Evolutionary conservation across 2,329 filamentous ascomycete genomes (phyloP), one percentile per base, ranked within the genome.

Genomic region (Onygena corvina): DNA sequence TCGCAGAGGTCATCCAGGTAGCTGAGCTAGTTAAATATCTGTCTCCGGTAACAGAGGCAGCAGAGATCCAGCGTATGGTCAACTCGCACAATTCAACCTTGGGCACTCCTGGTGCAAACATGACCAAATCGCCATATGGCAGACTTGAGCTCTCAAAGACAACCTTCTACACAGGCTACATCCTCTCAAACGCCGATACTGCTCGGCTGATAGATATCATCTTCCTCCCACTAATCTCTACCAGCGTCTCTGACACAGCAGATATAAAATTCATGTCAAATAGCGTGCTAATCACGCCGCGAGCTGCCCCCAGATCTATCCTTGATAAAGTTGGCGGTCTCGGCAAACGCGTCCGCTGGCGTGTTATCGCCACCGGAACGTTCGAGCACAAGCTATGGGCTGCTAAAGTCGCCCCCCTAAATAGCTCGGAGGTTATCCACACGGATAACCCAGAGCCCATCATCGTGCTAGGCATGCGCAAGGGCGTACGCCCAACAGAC

Each of bases 141-240:
- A 66, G 68, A 40, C 73, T 92, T 52, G 75, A 78, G 57, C 86
- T 98, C 63, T 87, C 86, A 65, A 89, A 89, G 62, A 86, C 81
- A 1, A 83, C 94, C 46, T 87, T 88, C 66, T 95, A 90, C 67
- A 95, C 92, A 1, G 87, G 86, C 46, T 96, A 98, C 67, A 79
- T 94, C 66, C 82, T 98, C 56, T 74, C 74, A 34, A 73, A 79
- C 44, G 72, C 77, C 21, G 86, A 92, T 63, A 83, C 82, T 1
- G 77, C 84, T 60, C 79, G 77, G 49, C 72, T 96, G 31, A 76
- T 85, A 50, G 75, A 76, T 4, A 58, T 64, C 46, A 74, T 94
- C 40, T 56, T 70, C 52, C 61, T 60, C n/a, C 79, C 81, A 25
- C 67, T 79, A 47, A 70, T 86, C 16, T 82, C 83, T 3, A 60